phyloP scores from a whole-genome alignment of 1,139 yeast species.

The Kazachstania sp. region DNA sequence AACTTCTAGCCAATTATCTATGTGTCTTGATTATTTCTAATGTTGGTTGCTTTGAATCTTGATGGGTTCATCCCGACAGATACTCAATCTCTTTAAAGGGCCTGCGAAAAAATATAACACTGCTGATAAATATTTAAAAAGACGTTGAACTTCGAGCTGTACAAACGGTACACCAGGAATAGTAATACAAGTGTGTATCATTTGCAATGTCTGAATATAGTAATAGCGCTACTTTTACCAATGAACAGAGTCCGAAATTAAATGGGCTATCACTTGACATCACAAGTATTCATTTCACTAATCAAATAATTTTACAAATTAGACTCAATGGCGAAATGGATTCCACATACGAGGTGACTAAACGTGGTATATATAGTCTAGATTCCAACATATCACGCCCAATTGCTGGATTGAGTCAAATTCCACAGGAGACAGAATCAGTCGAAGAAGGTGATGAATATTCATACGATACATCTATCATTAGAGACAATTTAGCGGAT shows the following conservation, averaged over 20 bases:
- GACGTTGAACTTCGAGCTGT: no score
- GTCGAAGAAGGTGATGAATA: slow-evolving; percentile 11
- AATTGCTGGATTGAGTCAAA: slow-evolving; percentile 9
- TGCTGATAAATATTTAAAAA: no score
- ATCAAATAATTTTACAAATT: slow-evolving; percentile 31
- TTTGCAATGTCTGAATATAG: slow-evolving; percentile 12
- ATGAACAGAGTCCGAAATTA: neutral
- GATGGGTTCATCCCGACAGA: no score
- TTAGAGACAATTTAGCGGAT: slow-evolving; percentile 23
- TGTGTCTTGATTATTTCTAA: no score
- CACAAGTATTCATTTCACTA: slow-evolving; percentile 22
- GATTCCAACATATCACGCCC: slow-evolving; percentile 9
- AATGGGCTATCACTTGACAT: slow-evolving; percentile 6
- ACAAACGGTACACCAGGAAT: no score
- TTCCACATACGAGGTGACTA: slow-evolving; percentile 32
- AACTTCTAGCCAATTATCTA: no score
- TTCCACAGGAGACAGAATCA: slow-evolving; percentile 5
- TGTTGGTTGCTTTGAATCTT: no score
- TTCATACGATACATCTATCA: slow-evolving; percentile 14
- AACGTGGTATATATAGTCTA: slow-evolving; percentile 20
- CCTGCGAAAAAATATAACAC: no score
- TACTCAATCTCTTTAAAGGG: no score
- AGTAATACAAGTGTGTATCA: no score
- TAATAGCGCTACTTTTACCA: slow-evolving; percentile 1
- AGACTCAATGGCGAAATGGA: slow-evolving; percentile 37